Conservation (phyloP, 1,284 basidiomycete species). For the Agaricales sp. region DNA sequence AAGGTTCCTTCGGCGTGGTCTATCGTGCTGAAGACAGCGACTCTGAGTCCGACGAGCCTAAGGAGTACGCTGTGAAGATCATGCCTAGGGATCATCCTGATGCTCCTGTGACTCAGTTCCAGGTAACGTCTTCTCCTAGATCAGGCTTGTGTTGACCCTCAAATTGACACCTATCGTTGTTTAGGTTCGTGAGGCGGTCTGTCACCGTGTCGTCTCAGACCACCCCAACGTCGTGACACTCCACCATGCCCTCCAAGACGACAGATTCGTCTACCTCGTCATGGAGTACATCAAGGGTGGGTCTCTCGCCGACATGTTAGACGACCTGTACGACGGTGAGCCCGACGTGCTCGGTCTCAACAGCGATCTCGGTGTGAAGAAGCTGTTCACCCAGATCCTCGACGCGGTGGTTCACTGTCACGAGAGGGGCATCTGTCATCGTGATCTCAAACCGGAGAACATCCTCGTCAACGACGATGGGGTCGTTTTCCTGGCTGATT, state of each 20-base stretch:
- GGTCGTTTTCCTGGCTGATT: slow-evolving; percentile 3
- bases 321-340: no score
- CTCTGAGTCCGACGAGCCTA: background rate
- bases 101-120: background rate
- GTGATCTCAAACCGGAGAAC: no score
- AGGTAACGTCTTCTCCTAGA: no score
- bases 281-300: background rate
- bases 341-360: no score
- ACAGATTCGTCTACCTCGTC: background rate
- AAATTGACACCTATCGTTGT: no score
- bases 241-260: no score
- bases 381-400: slow-evolving; percentile 2
- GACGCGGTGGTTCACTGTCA: slow-evolving; percentile 5
- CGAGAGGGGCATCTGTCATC: no score
- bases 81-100: background rate
- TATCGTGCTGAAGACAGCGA: background rate
- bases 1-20: background rate
- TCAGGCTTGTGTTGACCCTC: no score
- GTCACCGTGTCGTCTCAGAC: no score
- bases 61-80: background rate
- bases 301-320: background rate
- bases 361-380: background rate
- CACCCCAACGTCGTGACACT: no score
- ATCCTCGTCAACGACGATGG: no score
- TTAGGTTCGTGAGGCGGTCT: no score